Evolutionary conservation across 352 stramenopile genomes (phyloP).

Genomic region (Pythium apleroticum): DNA sequence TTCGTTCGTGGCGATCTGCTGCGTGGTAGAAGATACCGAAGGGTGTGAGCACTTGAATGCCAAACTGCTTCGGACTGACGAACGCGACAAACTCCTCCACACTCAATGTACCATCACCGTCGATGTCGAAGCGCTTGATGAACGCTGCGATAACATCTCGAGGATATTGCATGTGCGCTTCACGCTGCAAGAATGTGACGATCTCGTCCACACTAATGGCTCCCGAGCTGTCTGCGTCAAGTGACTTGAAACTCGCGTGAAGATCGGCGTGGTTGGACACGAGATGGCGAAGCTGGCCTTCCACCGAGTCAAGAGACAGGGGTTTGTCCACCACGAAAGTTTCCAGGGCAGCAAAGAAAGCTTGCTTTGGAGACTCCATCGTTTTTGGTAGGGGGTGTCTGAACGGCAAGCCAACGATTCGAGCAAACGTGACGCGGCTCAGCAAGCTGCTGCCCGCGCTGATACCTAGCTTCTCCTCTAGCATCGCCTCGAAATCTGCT

Average conservation of each 20-base stretch:
- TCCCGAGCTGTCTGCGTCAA: slow-evolving; percentile 40
- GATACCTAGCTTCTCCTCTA: slow-evolving; percentile 41
- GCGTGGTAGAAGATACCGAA: slow-evolving; percentile 51
- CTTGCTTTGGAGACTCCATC: neutral
- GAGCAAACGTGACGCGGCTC: slow-evolving; percentile 33
- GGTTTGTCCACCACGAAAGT: slow-evolving; percentile 31
- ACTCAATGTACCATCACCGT: slow-evolving; percentile 42
- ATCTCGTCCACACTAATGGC: slow-evolving; percentile 34
- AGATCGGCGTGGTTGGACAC: slow-evolving; percentile 30
- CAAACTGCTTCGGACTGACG: slow-evolving; percentile 42
- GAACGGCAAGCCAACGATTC: slow-evolving; percentile 28
- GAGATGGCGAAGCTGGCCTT: slow-evolving; percentile 42
- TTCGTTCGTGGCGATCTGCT: slow-evolving; percentile 27
- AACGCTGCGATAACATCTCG: slow-evolving; percentile 35
- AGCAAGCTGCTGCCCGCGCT: slow-evolving; percentile 26
- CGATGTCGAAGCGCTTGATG: slow-evolving; percentile 45
- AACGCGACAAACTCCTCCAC: slow-evolving; percentile 54
- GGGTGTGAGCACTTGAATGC: slow-evolving; percentile 42
- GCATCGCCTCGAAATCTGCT: slow-evolving; percentile 26
- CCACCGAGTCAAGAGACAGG: slow-evolving; percentile 39
- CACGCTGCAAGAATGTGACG: slow-evolving; percentile 32
- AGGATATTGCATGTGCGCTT: slow-evolving; percentile 36
- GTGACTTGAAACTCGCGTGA: slow-evolving; percentile 27
- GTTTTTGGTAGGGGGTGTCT: slow-evolving; percentile 20
- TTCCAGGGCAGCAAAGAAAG: slow-evolving; percentile 34